A percentile compares a stretch with the other conserved stretches of the same genome.
Evolutionary conservation across 352 stramenopile genomes (phyloP).

Genomic region (Halophytophthora batemanensis): DNA sequence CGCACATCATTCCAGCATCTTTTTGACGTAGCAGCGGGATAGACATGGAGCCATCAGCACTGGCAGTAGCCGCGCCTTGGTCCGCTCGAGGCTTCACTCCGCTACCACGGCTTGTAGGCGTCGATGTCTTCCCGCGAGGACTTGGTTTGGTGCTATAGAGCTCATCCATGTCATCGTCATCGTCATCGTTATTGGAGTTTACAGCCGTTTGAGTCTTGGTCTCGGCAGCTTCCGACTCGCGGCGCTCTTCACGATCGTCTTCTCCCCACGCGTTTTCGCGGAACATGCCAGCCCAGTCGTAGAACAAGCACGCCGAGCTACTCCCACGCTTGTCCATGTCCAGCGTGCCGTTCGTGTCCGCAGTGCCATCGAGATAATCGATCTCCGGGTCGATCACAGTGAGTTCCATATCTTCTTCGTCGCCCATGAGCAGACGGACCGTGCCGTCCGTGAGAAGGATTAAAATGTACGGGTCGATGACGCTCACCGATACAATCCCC

Average conservation of each 20-base stretch:
- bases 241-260: conserved; percentile 37
- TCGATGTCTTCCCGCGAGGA: conserved; percentile 23
- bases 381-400: conserved; percentile 78
- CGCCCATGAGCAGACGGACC: conserved; percentile 76
- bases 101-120: conserved; percentile 11
- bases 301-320: conserved; percentile 76
- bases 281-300: conserved; percentile 85
- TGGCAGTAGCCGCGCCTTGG: conserved; percentile 10
- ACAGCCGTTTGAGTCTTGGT: conserved; percentile 7
- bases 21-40: conserved; percentile 46
- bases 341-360: conserved; percentile 25
- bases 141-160: conserved; percentile 58
- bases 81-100: conserved; percentile 3
- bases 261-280: conserved; percentile 56
- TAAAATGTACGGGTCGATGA: conserved; percentile 83
- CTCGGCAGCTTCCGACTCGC: conserved; percentile 9
- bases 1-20: conserved; percentile 78
- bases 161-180: conserved; percentile 72
- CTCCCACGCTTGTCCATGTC: conserved; percentile 35
- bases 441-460: conserved; percentile 78
- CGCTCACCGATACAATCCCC: conserved; percentile 78
- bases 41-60: conserved; percentile 42
- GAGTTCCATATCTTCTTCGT: conserved; percentile 79
- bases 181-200: conserved; percentile 24
- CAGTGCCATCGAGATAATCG: conserved; percentile 38